These are phyloP conservation scores for Linum trigynum DNA, from an alignment of 345 rosid genomes.

Conservation along the genomic window DNA sequence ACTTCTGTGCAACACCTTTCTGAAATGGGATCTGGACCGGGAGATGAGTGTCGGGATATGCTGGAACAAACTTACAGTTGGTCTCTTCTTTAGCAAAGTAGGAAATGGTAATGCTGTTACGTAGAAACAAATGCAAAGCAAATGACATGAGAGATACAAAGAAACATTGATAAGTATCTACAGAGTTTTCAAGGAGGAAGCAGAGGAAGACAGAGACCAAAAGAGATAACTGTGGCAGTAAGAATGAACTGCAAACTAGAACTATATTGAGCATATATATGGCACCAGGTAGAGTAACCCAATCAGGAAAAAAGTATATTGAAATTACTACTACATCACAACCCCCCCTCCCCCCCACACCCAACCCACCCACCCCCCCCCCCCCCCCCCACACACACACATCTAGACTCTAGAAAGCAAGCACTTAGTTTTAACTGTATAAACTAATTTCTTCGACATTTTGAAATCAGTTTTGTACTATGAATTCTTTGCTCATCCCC, in stretches of 20 bases:
- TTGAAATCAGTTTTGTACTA: not conserved
- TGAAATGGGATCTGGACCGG: constrained; percentile 53
- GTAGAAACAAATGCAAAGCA: not conserved
- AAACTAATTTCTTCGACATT: too few species aligned
- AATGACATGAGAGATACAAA: not conserved
- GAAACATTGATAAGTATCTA: not conserved
- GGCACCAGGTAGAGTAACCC: not conserved
- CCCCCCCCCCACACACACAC: not conserved
- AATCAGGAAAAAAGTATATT: not conserved
- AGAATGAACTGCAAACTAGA: too few species aligned
- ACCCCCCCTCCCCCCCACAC: not conserved
- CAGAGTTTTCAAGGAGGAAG: not conserved
- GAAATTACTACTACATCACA: not conserved
- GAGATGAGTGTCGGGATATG: constrained; percentile 52
- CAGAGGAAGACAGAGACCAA: not conserved
- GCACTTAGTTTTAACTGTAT: too few species aligned
- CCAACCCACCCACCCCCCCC: not conserved
- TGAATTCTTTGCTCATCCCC: not conserved
- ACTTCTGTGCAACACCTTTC: constrained; percentile 66
- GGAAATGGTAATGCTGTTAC: constrained; percentile 54
- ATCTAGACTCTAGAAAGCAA: too few species aligned
- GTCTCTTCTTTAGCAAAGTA: constrained; percentile 78
- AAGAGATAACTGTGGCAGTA: not conserved
- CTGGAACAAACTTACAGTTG: constrained; percentile 55
- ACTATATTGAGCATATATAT: not conserved